A percentile compares a stretch with the other conserved stretches of the same genome.
Evolutionary conservation across 441 rosid species (phyloP).

Genomic region (Syzygium syzygioides): DNA sequence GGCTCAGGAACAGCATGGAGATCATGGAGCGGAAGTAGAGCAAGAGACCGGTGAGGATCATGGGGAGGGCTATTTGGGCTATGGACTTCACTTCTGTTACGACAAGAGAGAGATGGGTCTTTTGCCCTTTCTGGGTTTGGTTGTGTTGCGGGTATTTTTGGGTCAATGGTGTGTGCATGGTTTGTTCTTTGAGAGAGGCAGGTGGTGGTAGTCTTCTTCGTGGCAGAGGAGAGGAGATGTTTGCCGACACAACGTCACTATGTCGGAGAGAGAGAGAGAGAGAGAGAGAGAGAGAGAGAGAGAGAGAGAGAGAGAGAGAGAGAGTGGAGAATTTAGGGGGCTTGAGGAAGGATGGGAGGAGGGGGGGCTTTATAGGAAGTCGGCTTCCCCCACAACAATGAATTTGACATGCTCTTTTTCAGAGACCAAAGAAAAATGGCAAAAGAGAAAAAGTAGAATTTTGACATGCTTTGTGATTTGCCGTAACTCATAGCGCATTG

Average conservation of each 20-base stretch:
- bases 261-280: neutral
- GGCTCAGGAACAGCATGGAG: conserved; percentile 75
- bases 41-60: conserved; percentile 66
- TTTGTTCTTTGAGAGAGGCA: neutral
- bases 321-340: neutral
- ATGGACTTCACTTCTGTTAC: conserved; percentile 48
- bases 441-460: neutral
- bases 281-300: neutral
- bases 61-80: conserved; percentile 53
- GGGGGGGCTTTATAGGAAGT: neutral
- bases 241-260: neutral
- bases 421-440: neutral
- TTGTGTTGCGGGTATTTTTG: conserved; percentile 11
- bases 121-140: neutral
- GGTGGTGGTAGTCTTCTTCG: neutral
- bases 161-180: conserved; percentile 23
- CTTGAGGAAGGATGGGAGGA: neutral
- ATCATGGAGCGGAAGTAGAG: conserved; percentile 89
- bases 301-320: neutral
- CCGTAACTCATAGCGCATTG: neutral
- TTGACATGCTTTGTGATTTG: neutral
- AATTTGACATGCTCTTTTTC: no score
- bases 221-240: neutral
- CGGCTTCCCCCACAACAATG: no score
- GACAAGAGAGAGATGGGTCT: conserved; percentile 19